Conservation (phyloP, 768 basidiomycete species). For the Crucibulum laeve region DNA sequence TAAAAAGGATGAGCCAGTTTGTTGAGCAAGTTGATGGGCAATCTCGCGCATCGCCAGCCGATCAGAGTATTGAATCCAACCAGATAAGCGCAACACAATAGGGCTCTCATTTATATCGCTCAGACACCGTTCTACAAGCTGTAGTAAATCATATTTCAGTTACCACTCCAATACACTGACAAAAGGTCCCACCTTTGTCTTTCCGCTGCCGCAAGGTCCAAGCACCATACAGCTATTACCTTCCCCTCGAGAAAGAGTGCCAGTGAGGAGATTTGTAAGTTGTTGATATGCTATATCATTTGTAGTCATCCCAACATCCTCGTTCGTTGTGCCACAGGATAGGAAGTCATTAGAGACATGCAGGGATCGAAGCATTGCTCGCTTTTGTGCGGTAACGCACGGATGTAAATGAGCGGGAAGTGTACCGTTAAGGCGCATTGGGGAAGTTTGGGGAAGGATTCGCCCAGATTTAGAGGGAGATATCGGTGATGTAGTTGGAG, state of each 20-base stretch:
- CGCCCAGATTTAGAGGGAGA: conserved; percentile 1
- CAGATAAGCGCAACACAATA: conserved; percentile 79
- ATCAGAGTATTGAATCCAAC: conserved; percentile 82
- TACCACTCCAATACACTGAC: background rate
- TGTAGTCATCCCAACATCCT: conserved; percentile 30
- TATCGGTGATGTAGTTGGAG: too few relatives aligned
- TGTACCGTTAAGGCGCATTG: conserved; percentile 2
- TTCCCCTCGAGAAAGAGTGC: conserved; percentile 77
- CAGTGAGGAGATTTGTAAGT: conserved; percentile 59
- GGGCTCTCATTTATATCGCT: conserved; percentile 41
- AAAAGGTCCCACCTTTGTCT: conserved; percentile 56
- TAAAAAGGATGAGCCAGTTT: conserved; percentile 63
- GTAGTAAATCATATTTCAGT: conserved; percentile 2
- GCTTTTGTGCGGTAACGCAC: conserved; percentile 55
- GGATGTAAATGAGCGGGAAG: conserved; percentile 38
- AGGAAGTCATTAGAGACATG: conserved; percentile 12
- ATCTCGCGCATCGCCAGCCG: conserved; percentile 90
- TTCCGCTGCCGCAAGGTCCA: conserved; percentile 84
- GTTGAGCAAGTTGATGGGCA: conserved; percentile 74
- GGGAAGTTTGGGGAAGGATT: conserved; percentile 8
- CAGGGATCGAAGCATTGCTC: conserved; percentile 45
- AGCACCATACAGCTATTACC: conserved; percentile 91
- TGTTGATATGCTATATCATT: conserved; percentile 54
- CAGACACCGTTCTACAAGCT: conserved; percentile 65
- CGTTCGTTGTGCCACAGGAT: conserved; percentile 13